Base-by-base conservation (phyloP, 2,329 filamentous ascomycete species). In the Colletotrichum sp. region DNA sequence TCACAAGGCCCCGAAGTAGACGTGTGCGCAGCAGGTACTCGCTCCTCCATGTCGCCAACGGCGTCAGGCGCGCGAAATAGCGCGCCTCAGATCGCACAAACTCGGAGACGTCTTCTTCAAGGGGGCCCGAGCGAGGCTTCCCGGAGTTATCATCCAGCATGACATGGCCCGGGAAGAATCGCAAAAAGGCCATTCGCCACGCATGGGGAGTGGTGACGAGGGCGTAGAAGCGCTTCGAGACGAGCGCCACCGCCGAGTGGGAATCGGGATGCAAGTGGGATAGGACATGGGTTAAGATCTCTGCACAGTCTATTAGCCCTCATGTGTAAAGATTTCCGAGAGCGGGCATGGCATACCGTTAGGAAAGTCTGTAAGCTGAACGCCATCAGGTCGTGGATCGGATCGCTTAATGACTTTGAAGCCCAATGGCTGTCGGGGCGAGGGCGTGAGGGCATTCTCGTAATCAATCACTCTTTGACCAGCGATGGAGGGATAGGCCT, bases 1-100 rank as follows among this genome's bases (percentile, higher is more conserved):
- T 93, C 63, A 90, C 91, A 73, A 99, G 88, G 77, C 95, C 97
- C 61, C 96, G 92, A 69, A 99, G 87, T 68, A 99, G 90, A 63
- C 95, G 92, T 3, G 96, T 98, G 63, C 97, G 91, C 72, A 98
- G 87, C 64, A 99, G 94, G 81, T 99, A 99, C 84, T 99, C 97
- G 84, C 95, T 98, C 79, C 96, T 92, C 96, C 97, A 99, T 11
- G 96, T 97, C n/a, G 96, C 94, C 77, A 96, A 86, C 5, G 93
- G 90, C 12, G 95, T 98, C 71, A 99, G 89, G 59, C 96, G 92
- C 19, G 95, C 92, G 81, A 99, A 99, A 78, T 92, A 91, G 61
- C 96, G 94, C 79, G 92, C 91, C 81, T 97, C 94, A 1, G 94
- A 93, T 32, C 92, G 91, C 61, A 96, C 87, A 71, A 84, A 84